A percentile compares a stretch with the other conserved stretches of the same genome.
Evolutionary conservation across 1,284 basidiomycete species (phyloP).

Genomic region (Ustilago sp.): DNA sequence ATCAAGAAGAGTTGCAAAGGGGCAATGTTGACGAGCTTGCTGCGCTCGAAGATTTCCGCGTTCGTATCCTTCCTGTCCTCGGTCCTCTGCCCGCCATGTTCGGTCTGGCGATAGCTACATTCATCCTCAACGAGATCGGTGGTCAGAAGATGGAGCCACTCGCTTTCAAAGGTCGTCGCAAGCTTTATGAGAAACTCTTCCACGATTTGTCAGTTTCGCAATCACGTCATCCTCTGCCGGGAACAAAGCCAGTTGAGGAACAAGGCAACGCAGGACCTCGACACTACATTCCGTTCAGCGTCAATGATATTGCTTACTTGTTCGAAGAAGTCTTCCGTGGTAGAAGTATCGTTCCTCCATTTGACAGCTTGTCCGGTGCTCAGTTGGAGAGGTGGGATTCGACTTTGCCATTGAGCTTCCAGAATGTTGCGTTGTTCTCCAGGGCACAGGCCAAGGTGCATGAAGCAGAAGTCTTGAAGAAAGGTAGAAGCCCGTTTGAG

Average conservation of each 20-base stretch:
- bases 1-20: conserved; percentile 90
- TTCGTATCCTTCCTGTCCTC: conserved; percentile 87
- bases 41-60: conserved; percentile 92
- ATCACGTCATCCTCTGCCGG: conserved; percentile 35
- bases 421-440: conserved; percentile 64
- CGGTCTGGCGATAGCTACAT: conserved; percentile 65
- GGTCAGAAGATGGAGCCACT: conserved; percentile 64
- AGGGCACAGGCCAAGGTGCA: conserved; percentile 61
- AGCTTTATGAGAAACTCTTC: conserved; percentile 62
- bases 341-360: conserved; percentile 63
- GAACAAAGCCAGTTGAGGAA: not conserved
- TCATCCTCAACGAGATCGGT: conserved; percentile 66
- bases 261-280: conserved; percentile 22
- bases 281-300: conserved; percentile 59
- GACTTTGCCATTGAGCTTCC: conserved; percentile 59
- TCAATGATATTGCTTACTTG: conserved; percentile 65
- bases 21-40: conserved; percentile 91
- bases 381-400: conserved; percentile 66
- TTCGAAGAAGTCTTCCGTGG: conserved; percentile 66
- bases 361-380: conserved; percentile 48
- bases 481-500: conserved; percentile 54
- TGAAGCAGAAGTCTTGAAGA: conserved; percentile 57
- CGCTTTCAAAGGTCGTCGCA: conserved; percentile 60
- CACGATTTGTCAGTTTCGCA: conserved; percentile 45
- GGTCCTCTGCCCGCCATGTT: conserved; percentile 72